A percentile compares a stretch with the other conserved stretches of the same genome.
phyloP scores from a whole-genome alignment of 2,329 filamentous ascomycete genomes.

The Talaromyces sp. region DNA sequence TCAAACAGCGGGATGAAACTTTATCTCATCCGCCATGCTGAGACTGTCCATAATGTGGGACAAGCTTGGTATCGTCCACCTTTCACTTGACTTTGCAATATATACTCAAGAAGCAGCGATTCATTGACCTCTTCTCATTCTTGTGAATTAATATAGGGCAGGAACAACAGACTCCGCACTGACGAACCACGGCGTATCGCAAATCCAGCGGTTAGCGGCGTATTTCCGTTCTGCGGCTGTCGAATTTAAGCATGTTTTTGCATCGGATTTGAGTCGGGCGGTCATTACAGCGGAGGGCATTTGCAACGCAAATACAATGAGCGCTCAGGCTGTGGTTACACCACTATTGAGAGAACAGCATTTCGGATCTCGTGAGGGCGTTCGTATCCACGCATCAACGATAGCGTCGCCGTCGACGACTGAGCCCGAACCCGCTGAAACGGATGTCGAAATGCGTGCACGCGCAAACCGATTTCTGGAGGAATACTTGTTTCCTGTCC shows the following conservation, averaged over 20 bases:
- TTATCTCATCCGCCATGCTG: conserved; percentile 79
- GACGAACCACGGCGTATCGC: conserved; percentile 76
- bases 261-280: conserved; percentile 74
- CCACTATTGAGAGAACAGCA: conserved; percentile 37
- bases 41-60: conserved; percentile 85
- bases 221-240: conserved; percentile 63
- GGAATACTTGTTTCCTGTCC: conserved; percentile 58
- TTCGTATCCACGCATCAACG: conserved; percentile 24
- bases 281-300: conserved; percentile 44
- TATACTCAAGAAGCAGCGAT: neutral
- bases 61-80: conserved; percentile 60
- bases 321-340: conserved; percentile 20
- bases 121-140: conserved; percentile 7
- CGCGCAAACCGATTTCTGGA: conserved; percentile 66
- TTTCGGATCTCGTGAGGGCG: conserved; percentile 41
- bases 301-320: conserved; percentile 17
- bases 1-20: conserved; percentile 52
- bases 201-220: conserved; percentile 67
- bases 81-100: neutral
- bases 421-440: conserved; percentile 51
- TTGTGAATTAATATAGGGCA: conserved; percentile 51
- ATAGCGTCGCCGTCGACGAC: conserved; percentile 20
- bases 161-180: conserved; percentile 75
- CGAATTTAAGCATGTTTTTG: conserved; percentile 66
- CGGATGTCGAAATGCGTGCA: conserved; percentile 60